phyloP scores from a whole-genome alignment of 2,329 filamentous ascomycete genomes.

The Fusarium torulosum region DNA sequence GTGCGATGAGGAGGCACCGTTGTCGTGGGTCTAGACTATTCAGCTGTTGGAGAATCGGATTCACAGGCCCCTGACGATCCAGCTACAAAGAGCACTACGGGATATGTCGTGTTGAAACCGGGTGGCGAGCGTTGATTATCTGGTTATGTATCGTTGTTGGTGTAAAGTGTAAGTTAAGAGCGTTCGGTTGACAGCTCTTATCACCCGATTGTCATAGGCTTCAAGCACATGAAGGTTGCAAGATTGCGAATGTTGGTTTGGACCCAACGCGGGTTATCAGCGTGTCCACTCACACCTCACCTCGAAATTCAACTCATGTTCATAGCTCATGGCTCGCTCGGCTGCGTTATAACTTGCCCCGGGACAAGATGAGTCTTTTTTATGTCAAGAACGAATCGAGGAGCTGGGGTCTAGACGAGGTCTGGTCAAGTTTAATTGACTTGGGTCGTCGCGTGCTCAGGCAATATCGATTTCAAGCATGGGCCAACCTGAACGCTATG shows the following conservation, averaged over 20 bases:
- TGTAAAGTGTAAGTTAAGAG: conserved; percentile 9
- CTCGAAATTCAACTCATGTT: conserved; percentile 8
- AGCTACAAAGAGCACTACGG: conserved; percentile 29
- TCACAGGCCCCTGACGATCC: conserved; percentile 37
- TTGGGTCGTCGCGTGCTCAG: conserved; percentile 30
- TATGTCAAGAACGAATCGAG: conserved; percentile 1
- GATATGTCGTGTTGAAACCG: conserved; percentile 30
- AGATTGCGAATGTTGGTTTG: conserved; percentile 24
- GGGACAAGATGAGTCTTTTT: conserved; percentile 29
- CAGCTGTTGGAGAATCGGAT: conserved; percentile 20
- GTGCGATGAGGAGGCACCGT: conserved; percentile 39
- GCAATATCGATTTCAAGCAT: conserved; percentile 34
- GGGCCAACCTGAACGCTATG: conserved; percentile 32
- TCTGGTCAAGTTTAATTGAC: conserved; percentile 29
- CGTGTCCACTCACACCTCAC: conserved; percentile 41
- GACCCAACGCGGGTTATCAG: conserved; percentile 23
- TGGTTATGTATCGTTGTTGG: conserved; percentile 1
- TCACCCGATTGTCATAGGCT: conserved; percentile 33
- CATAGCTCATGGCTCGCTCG: conserved; percentile 28
- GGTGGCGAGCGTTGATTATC: conserved; percentile 22
- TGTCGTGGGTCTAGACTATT: conserved; percentile 37
- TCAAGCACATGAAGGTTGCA: conserved; percentile 30
- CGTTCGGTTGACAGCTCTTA: conserved; percentile 20
- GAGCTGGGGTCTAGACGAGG: conserved; percentile 7
- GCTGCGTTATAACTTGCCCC: conserved; percentile 29